Base-by-base conservation (phyloP, 2,329 filamentous ascomycete genomes). In the Apiospora arundinis region DNA sequence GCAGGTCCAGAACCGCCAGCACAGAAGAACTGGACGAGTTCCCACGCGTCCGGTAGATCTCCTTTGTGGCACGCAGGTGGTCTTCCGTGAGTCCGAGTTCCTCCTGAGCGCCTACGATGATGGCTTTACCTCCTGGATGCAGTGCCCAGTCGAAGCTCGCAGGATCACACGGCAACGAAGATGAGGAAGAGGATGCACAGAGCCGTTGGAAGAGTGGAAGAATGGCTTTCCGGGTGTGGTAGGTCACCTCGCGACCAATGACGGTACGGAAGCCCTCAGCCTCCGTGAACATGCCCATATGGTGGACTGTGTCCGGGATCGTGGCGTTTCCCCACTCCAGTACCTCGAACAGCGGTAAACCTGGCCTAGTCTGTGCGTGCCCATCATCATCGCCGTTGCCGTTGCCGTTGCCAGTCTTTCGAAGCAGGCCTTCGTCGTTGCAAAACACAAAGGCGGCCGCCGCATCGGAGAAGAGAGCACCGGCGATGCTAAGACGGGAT, bases 401-500 rank as follows among this genome's bases (percentile, higher is more conserved):
- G 28, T 32, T 32, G 16, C 5, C 18, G 25, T 23, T 32, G 16
- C 5, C 18, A 16, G 12, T 14, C 7, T 6, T 8, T 6, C 8
- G 40, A 8, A 32, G 16, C 25, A 60, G 9, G 16, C 25, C 74
- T 25, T 72, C 46, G 46, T 77, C 74, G 60, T 77, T 78, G 68
- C 75, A 74, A 21, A 77, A 66, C 1, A 77, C 73, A 16, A 77
- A 73, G 7, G 76, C 74, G 2, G 74, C 75, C 0, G 76, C 76
- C 0, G 73, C 76, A 45, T 78, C 76, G 14, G 73, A 74, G 69
- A 78, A 78, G 11, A 78, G 72, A 6, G 75, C 75, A 16, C 70
- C 74, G 40, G 74, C 75, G 23, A 78, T 77, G 2, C 73, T 71
- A 18, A 76, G 71, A n/a, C 76, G 73, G 23, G 72, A 73, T 4